These are phyloP conservation scores for Salvia miltiorrhiza DNA, from an alignment of 257 asterid genomes.

Conservation along the genomic window DNA sequence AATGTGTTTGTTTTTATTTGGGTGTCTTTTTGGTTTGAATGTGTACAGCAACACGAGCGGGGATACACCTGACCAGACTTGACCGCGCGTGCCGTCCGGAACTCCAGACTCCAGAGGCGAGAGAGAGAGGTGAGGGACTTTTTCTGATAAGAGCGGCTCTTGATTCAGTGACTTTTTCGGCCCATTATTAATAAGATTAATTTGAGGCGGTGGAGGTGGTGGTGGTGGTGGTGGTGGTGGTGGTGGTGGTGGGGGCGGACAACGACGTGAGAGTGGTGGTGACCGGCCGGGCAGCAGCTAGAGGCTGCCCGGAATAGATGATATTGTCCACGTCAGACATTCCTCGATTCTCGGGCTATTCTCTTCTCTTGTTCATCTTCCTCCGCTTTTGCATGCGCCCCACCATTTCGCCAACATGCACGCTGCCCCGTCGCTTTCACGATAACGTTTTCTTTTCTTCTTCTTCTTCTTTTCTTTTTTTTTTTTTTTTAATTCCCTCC, in stretches of 20 bases:
- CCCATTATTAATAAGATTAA: conserved; percentile 24
- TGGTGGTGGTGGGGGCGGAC: conserved; percentile 35
- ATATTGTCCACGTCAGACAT: conserved; percentile 24
- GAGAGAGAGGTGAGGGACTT: background rate
- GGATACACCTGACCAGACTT: conserved; percentile 46
- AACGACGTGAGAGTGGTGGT: conserved; percentile 39
- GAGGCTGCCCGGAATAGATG: conserved; percentile 14
- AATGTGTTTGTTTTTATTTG: background rate
- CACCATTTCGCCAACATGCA: conserved; percentile 1
- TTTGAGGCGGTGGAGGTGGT: conserved; percentile 4
- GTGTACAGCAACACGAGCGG: background rate
- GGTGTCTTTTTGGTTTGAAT: background rate
- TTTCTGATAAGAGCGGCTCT: conserved; percentile 15
- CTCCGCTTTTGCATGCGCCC: conserved; percentile 29
- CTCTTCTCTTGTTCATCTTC: too few species aligned
- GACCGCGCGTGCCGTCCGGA: conserved; percentile 97
- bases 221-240: background rate
- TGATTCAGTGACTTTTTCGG: conserved; percentile 33
- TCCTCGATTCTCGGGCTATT: conserved; percentile 36
- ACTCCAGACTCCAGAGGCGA: conserved; percentile 23
- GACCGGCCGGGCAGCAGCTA: conserved; percentile 24
- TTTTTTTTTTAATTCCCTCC: too few species aligned
- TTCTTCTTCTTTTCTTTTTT: background rate
- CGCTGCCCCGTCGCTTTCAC: conserved; percentile 29
- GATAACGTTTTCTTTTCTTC: background rate